Base-by-base conservation (phyloP, 2,329 filamentous ascomycete species). In the Colletotrichum sp. region DNA sequence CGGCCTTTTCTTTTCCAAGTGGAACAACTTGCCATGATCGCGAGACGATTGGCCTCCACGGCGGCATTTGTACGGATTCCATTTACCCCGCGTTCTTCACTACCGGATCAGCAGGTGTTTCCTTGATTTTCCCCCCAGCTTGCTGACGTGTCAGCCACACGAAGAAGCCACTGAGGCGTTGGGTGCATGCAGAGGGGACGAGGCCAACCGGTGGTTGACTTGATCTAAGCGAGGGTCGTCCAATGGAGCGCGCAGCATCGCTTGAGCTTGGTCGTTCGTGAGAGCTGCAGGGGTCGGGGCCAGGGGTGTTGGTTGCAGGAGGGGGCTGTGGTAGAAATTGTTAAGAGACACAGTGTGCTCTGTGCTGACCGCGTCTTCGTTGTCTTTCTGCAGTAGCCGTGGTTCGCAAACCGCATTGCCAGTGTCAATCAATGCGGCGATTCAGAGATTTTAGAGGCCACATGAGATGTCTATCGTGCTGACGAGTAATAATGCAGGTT, bases 81-180 rank as follows among this genome's bases (percentile, higher is more conserved):
- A 10, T 26, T 15, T 48, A 64, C 70, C 70, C 69, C 64, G 56
- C 73, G 62, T 21, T n/a, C 36, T 28, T 70, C 73, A 73, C 62
- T 60, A 28, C 26, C 70, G 64, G 73, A 56, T 73, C 64, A 67
- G 24, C 64, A 73, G 5, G 48, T 56, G 62, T 52, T 65, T 73
- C 56, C 64, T 48, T 75, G 56, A 34, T 73, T 68, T 62, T 24
- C 4, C 34, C 26, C 30, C 30, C 15, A 26, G 21, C 6, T 10
- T n/a, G 73, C 62, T 62, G 43, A 60, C 55, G 56, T 56, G 56
- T 64, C 34, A 73, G 56, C 73, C 61, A 72, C 32, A 34, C 32
- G 15, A 6, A 8, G n/a, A 26, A 36, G 73, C 55, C 73, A 62
- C 69, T 67, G 43, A 24, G 56, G 38, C 38, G 62, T 43, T 18